Evolutionary conservation across 306 rosid genomes (phyloP).

Genomic region (Sindora glabra): DNA sequence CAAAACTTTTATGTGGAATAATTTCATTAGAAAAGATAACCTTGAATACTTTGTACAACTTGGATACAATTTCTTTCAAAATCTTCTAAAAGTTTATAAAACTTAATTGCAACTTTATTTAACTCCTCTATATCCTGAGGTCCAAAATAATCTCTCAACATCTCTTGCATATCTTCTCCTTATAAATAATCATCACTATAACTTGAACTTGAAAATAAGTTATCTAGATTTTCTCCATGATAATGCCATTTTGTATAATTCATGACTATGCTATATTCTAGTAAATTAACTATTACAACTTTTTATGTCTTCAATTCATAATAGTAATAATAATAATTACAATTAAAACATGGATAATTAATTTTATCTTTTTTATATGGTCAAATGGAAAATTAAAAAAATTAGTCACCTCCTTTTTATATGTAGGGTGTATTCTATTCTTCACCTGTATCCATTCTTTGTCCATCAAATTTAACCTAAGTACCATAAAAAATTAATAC

Average conservation of each 20-base stretch:
- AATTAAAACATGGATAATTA: neutral
- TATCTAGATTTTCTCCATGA: neutral
- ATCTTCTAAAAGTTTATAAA: neutral
- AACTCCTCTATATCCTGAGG: neutral
- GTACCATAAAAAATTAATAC: neutral
- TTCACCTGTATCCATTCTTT: too few relatives aligned
- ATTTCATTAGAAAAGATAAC: neutral
- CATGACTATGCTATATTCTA: neutral
- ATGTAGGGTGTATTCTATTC: neutral
- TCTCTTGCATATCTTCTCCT: neutral
- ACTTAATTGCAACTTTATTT: neutral
- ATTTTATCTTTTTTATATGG: neutral
- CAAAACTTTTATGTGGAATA: neutral
- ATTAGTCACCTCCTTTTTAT: neutral
- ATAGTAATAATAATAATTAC: too few relatives aligned
- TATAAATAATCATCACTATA: neutral
- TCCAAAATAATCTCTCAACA: neutral
- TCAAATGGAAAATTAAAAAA: too few relatives aligned
- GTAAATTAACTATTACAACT: too few relatives aligned
- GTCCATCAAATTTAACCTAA: neutral
- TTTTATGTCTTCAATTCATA: neutral
- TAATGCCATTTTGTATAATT: neutral
- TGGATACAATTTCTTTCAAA: neutral
- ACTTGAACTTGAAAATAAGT: neutral
- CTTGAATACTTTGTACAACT: neutral